A percentile compares a stretch with the other conserved stretches of the same genome.
Conservation (phyloP, 2,329 filamentous ascomycete species). For the Rhinocladiella similis region DNA sequence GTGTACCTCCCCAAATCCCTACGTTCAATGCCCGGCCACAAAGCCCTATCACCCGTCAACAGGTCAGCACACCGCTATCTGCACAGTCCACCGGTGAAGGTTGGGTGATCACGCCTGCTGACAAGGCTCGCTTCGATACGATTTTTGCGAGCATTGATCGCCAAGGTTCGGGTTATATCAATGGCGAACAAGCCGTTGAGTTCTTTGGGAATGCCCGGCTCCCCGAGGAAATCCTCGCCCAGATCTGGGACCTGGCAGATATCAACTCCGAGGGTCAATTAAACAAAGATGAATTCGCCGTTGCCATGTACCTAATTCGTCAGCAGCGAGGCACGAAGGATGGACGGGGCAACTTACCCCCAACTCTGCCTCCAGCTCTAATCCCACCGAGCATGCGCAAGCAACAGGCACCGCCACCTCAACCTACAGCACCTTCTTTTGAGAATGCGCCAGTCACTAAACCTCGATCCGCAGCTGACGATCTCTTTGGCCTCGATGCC, state of each 20-base stretch:
- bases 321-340: conserved; percentile 77
- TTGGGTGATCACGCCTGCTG: conserved; percentile 79
- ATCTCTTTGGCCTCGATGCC: conserved; percentile 88
- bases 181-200: conserved; percentile 87
- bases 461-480: conserved; percentile 83
- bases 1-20: conserved; percentile 81
- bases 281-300: conserved; percentile 87
- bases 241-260: conserved; percentile 96
- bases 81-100: conserved; percentile 62
- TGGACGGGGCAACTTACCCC: conserved; percentile 63
- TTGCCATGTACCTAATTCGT: conserved; percentile 95
- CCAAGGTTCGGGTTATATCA: conserved; percentile 76
- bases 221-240: conserved; percentile 82
- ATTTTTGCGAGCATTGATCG: conserved; percentile 86
- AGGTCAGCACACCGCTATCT: conserved; percentile 52
- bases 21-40: conserved; percentile 61
- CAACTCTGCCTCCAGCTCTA: conserved; percentile 74
- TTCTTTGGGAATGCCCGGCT: conserved; percentile 94
- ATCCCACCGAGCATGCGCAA: conserved; percentile 82
- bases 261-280: conserved; percentile 87
- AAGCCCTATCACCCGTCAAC: conserved; percentile 57
- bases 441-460: conserved; percentile 46
- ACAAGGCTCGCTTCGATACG: conserved; percentile 84
- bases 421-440: conserved; percentile 46
- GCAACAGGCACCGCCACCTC: conserved; percentile 42